Evolutionary conservation across 2,329 filamentous ascomycete genomes (phyloP), one percentile per base, ranked within the genome.

Genomic region (Chaetothyriales sp.): DNA sequence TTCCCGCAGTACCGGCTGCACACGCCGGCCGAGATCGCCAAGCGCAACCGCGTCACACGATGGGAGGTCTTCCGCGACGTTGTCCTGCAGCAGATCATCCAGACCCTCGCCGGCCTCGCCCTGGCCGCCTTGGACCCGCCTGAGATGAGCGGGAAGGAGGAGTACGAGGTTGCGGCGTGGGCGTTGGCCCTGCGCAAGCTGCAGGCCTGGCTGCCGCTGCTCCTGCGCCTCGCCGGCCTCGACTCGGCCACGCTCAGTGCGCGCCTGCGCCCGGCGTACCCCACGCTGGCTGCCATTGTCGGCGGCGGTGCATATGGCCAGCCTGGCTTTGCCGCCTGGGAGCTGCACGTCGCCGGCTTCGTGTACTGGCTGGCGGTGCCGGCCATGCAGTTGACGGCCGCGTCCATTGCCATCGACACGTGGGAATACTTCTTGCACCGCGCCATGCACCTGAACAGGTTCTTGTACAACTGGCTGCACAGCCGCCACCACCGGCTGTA

Each of bases 361-460:
- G 79, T 95, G 58, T 97, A 97, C 72, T 85, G 86, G 75, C 70
- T 81, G 56, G 65, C 83, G 43, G 76, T 97, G 56, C 92, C 92
- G 0, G 76, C 73, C 2, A 51, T 90, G 47, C 90, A 97, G 67
- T 86, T 95, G 64, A 70, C 78, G 53, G 63, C 86, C 48, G 92
- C 83, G 20, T 77, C 90, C 54, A 71, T 80, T 58, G 74, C 94
- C 58, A 78, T 97, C 60, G 92, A 98, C 70, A 92, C 89, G 45
- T 98, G 92, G 92, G 90, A 98, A 67, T 98, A 98, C 72, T 95
- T 95, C 70, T 77, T 90, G 62, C 92, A 98, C 70, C 87, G 92
- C 43, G 79, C 85, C 53, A 98, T 98, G 92, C 92, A 98, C 70
- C 77, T 92, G 73, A 95, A 97, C 73, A 89, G 86, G 69, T 97